These are phyloP conservation scores for Eustoma russellianum DNA, from an alignment of 257 asterid species.

Conservation along the genomic window DNA sequence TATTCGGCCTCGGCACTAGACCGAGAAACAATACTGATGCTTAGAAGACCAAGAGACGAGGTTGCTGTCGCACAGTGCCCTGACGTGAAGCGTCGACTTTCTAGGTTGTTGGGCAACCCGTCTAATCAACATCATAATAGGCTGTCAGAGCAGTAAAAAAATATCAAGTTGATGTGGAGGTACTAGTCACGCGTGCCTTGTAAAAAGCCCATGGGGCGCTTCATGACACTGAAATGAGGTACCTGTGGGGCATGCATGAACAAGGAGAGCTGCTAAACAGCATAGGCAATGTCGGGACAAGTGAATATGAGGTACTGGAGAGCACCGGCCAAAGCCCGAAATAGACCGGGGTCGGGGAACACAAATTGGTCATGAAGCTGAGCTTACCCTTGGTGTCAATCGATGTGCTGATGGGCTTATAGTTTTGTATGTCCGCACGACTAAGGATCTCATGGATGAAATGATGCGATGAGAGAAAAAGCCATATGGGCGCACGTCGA, in stretches of 20 bases:
- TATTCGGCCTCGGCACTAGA: constrained; percentile 1
- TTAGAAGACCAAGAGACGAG: neutral
- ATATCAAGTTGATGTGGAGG: neutral
- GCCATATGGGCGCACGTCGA: too few species aligned
- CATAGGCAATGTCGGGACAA: neutral
- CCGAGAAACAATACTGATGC: neutral
- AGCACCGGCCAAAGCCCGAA: too few species aligned
- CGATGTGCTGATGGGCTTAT: too few species aligned
- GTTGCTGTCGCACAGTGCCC: neutral
- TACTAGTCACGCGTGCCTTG: neutral
- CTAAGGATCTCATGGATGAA: too few species aligned
- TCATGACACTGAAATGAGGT: too few species aligned
- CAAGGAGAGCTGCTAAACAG: neutral
- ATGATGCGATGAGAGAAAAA: too few species aligned
- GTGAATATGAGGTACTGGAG: too few species aligned
- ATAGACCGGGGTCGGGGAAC: too few species aligned
- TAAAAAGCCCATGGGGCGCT: neutral
- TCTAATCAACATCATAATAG: neutral
- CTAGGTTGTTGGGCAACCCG: neutral
- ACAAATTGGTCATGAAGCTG: too few species aligned
- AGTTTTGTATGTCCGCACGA: too few species aligned
- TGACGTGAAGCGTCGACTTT: neutral
- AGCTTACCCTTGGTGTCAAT: too few species aligned
- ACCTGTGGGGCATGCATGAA: too few species aligned
- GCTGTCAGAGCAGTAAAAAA: neutral